Conservation (phyloP, 202 grass and related monocot genomes). For the Miscanthus sacchariflorus region DNA sequence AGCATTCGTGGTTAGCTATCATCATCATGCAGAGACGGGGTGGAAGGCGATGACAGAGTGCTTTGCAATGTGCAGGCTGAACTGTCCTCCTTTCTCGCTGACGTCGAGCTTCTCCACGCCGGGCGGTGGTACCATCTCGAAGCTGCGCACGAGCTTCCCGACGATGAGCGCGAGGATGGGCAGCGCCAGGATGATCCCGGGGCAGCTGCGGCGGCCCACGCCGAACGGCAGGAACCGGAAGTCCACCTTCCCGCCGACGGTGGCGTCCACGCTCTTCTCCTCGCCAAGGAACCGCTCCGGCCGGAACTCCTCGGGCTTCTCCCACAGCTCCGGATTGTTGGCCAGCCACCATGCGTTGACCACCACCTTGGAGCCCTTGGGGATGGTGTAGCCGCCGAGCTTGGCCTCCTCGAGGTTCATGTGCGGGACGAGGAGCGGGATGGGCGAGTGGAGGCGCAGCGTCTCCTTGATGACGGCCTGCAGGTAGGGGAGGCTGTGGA, state of each 20-base stretch:
- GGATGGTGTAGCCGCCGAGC: slow-evolving; percentile 6
- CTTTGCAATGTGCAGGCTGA: slow-evolving; percentile 82
- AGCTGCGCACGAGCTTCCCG: slow-evolving; percentile 78
- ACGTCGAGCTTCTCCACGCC: slow-evolving; percentile 74
- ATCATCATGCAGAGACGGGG: slow-evolving; percentile 37
- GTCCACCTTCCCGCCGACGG: slow-evolving; percentile 53
- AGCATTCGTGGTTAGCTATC: background rate
- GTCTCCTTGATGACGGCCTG: slow-evolving; percentile 2
- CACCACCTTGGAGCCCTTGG: slow-evolving; percentile 69
- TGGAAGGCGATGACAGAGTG: slow-evolving; percentile 69
- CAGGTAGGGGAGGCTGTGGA: background rate
- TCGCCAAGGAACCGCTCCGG: slow-evolving; percentile 63
- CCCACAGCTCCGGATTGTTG: slow-evolving; percentile 82
- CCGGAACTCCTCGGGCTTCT: slow-evolving; percentile 51
- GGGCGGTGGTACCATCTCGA: slow-evolving; percentile 79
- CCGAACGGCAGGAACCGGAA: background rate
- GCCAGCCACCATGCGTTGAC: slow-evolving; percentile 90
- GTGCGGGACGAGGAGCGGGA: slow-evolving; percentile 11
- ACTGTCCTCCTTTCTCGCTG: slow-evolving; percentile 79
- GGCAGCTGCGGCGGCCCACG: background rate
- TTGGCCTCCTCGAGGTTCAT: slow-evolving; percentile 3
- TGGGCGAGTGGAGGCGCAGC: background rate
- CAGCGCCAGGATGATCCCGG: slow-evolving; percentile 25
- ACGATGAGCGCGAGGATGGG: slow-evolving; percentile 81
- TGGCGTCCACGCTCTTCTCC: slow-evolving; percentile 70